Base-by-base conservation (phyloP, 768 basidiomycete species). In the Boletellus emodensis region DNA sequence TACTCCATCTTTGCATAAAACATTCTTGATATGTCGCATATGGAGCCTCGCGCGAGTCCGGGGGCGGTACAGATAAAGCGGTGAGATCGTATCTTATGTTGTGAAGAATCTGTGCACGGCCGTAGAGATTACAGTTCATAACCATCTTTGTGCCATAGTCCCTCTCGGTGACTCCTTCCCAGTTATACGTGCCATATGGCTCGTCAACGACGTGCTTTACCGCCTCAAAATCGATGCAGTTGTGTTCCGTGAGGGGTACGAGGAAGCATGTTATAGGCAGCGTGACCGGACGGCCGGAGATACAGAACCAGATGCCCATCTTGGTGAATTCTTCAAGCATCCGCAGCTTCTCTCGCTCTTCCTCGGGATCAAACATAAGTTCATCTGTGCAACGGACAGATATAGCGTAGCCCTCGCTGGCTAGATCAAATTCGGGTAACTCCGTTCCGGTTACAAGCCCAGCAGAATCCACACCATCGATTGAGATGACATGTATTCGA, bases 381-480 rank as follows among this genome's bases (percentile, higher is more conserved):
- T 80, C 73, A n/a, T 74, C 72, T 13, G 69, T 71, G 41, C 74
- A 68, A 44, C 82, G 75, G 14, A 87, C 63, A 15, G 65, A 60
- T 22, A 63, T 54, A 6, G 44, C 48, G 32, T 46, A 53, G 13
- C 65, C 74, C 40, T 69, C 65, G 53, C 70, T 64, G 34, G 58
- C 62, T 30, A 85, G 58, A 15, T 80, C 75, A 17, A 74, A 71
- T 7, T 72, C 60, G 0, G 77, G 77, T 35, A 91, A 69, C 30
- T 64, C 58, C 0, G 82, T 80, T 3, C 85, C 87, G 26, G 87
- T 83, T 18, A 93, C 71, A 24, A 94, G 71, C 2, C 82, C 90
- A 17, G 82, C 80, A 12, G 74, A 63, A 20, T 71, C 68, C 17
- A 62, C 62, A 15, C 76, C 80, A 54, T 81, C 75, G 30, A 87